phyloP scores from a whole-genome alignment of 2,329 filamentous ascomycete genomes.

The Hymenoscyphus scutula region DNA sequence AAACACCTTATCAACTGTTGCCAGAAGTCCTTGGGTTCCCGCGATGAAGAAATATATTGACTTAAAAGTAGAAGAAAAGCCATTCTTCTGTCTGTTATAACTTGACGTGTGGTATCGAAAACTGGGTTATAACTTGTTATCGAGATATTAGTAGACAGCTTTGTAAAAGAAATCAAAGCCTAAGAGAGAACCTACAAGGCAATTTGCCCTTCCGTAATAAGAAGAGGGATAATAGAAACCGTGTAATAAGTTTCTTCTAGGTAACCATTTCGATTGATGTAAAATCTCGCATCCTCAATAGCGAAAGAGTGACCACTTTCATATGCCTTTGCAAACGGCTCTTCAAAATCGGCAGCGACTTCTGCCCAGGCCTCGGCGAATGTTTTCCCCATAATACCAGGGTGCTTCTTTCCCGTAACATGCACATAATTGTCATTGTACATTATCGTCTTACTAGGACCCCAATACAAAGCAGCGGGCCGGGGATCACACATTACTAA shows the following conservation, averaged over 20 bases:
- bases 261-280: slow-evolving; percentile 38
- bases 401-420: slow-evolving; percentile 38
- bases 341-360: slow-evolving; percentile 36
- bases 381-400: slow-evolving; percentile 37
- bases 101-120: slow-evolving; percentile 25
- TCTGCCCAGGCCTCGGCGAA: slow-evolving; percentile 42
- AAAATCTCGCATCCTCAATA: slow-evolving; percentile 32
- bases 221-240: slow-evolving; percentile 28
- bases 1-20: slow-evolving; percentile 29
- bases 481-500: slow-evolving; percentile 39
- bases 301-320: slow-evolving; percentile 29
- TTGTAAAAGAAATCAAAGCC: background rate
- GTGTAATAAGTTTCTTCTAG: slow-evolving; percentile 40
- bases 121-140: slow-evolving; percentile 25
- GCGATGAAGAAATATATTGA: slow-evolving; percentile 34
- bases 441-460: slow-evolving; percentile 33
- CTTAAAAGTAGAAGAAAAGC: slow-evolving; percentile 40
- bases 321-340: slow-evolving; percentile 32
- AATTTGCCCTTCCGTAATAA: slow-evolving; percentile 16
- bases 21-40: slow-evolving; percentile 39
- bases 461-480: slow-evolving; percentile 40
- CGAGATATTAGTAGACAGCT: background rate
- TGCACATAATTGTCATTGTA: slow-evolving; percentile 40
- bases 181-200: slow-evolving; percentile 24
- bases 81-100: slow-evolving; percentile 36